Percentiles rank a stretch among this genome's conserved stretches.
These are phyloP conservation scores for Xanthoparmelia taractica DNA, from an alignment of 495 filamentous ascomycete species.

Conservation along the genomic window DNA sequence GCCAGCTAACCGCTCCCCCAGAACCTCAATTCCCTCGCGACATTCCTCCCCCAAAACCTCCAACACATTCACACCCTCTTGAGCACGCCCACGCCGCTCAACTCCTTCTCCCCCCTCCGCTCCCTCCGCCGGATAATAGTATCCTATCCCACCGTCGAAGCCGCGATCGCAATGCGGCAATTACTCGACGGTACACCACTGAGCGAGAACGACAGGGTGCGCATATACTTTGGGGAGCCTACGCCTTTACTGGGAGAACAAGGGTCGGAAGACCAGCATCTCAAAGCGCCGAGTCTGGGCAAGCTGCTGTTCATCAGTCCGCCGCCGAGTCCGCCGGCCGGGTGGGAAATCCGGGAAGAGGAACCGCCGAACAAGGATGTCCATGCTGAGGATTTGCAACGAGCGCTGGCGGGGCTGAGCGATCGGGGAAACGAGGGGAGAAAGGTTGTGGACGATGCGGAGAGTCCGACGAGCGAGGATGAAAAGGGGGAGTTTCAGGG, in stretches of 20 bases:
- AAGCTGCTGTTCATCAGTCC: constrained; percentile 98
- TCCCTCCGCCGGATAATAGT: constrained; percentile 88
- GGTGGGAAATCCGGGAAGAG: constrained; percentile 85
- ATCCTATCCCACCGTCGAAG: constrained; percentile 68
- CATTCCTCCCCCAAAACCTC: constrained; percentile 74
- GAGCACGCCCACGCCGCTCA: constrained; percentile 56
- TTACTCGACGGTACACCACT: constrained; percentile 63
- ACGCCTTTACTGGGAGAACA: constrained; percentile 57
- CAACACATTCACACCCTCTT: constrained; percentile 68
- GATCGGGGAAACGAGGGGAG: constrained; percentile 28
- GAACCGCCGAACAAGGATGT: constrained; percentile 91
- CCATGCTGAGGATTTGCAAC: constrained; percentile 80
- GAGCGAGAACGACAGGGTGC: constrained; percentile 49
- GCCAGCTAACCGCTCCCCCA: constrained; percentile 22
- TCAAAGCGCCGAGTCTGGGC: constrained; percentile 72
- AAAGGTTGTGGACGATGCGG: background rate
- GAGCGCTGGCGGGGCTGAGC: constrained; percentile 62
- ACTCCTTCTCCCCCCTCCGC: constrained; percentile 85
- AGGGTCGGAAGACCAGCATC: constrained; percentile 57
- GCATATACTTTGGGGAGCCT: constrained; percentile 82
- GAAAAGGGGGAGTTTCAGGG: constrained; percentile 36
- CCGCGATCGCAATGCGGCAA: constrained; percentile 62
- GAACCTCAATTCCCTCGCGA: constrained; percentile 67
- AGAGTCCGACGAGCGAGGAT: constrained; percentile 35
- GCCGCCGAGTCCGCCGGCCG: constrained; percentile 82